Percentiles rank a stretch among this genome's conserved stretches.
phyloP scores from a whole-genome alignment of 129 eudicot species.

The Rutidosis leptorrhynchoides region DNA sequence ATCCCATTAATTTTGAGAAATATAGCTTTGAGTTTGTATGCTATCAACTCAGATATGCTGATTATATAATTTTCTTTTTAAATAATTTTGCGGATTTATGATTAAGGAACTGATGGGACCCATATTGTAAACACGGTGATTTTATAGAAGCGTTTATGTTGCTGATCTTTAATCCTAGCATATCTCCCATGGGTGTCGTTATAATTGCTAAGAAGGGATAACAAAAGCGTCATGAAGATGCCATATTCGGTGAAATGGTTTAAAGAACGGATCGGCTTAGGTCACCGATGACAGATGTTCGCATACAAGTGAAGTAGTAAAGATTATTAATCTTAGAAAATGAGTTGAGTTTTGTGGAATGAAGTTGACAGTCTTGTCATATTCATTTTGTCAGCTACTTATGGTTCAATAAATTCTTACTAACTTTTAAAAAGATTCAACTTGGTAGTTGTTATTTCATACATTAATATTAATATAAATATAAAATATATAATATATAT shows the following conservation, averaged over 20 bases:
- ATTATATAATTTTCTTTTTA: too few relatives aligned
- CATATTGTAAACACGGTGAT: too few relatives aligned
- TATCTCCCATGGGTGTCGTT: too few relatives aligned
- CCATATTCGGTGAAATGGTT: not conserved
- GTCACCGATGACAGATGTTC: not conserved
- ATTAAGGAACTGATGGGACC: too few relatives aligned
- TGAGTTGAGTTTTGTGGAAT: constrained; percentile 18
- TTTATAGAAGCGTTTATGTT: too few relatives aligned
- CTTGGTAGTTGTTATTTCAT: constrained; percentile 6
- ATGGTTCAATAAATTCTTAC: constrained; percentile 12
- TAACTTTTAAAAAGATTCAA: constrained; percentile 20
- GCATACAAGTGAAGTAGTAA: constrained; percentile 14
- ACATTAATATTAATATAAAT: not conserved
- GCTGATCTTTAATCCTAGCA: too few relatives aligned
- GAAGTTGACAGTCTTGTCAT: constrained; percentile 32
- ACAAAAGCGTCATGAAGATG: not conserved
- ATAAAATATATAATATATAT: not conserved
- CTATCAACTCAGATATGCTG: too few relatives aligned
- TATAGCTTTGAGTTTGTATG: not conserved
- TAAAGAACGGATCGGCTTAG: not conserved
- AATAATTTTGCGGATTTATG: too few relatives aligned
- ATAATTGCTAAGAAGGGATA: too few relatives aligned
- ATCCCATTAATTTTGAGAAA: not conserved
- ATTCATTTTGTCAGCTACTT: constrained; percentile 30
- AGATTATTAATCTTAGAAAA: not conserved